Base-by-base conservation (phyloP, 352 stramenopile species). In the Phytophthora colocasiae region DNA sequence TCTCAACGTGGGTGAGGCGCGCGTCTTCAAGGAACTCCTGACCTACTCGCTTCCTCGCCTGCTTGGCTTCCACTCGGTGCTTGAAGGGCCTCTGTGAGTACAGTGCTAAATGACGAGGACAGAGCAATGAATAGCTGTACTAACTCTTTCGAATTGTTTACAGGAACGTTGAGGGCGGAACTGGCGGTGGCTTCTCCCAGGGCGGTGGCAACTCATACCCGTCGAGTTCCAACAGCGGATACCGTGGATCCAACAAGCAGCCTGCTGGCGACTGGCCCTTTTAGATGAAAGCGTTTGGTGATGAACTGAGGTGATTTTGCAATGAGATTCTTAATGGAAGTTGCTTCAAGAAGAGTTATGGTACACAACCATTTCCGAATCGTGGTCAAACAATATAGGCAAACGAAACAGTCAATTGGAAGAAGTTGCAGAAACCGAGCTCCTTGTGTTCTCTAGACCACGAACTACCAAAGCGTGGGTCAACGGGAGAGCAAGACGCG, bases 191-290 rank as follows among this genome's bases (percentile, higher is more conserved):
- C 32, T 70, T 56, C 58, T 72, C 59, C 19, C 60, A 71, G 40
- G 59, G 58, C 47, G 63, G 50, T 48, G 64, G 54, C 31, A 78
- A 67, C 51, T 69, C 70, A 36, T 67, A 71, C 29, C 66, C 71
- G 17, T 69, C 68, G 3, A 61, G 75, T 45, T 66, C 69, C 36
- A 82, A 69, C 49, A 62, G 46, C 49, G 65, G 66, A 62, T 75
- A 77, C 51, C 70, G 66, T 41, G 61, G 66, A 19, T 69, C 63
- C 29, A 81, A 70, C 52, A 75, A 55, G 39, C 85, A 85, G 52
- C 70, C 82, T 44, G 80, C 77, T 32, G 78, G 76, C n/a, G 83
- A 92, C 44, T 93, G 85, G 85, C 85, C 85, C 12, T 93, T 93
- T 59, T 92, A 87, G 39, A 32, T 22, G 19, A 31, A 63, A 55